A percentile compares a stretch with the other conserved stretches of the same genome.
These are phyloP conservation scores for Yamadazyma atlantica DNA, from an alignment of 1,139 yeast genomes.

Conservation along the genomic window DNA sequence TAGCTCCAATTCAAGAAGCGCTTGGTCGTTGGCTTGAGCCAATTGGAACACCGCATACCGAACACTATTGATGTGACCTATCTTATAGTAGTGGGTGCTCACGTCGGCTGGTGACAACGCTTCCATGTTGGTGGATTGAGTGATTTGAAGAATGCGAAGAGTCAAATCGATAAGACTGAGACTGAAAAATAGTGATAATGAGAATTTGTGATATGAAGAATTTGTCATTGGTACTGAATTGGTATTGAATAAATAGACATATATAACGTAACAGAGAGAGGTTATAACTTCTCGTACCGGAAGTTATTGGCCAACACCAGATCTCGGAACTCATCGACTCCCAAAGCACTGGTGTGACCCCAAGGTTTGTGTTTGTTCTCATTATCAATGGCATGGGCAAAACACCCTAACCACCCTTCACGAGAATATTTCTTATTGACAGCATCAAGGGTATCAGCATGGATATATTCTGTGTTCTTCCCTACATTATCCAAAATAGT, in stretches of 20 bases:
- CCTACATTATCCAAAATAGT: conserved; percentile 43
- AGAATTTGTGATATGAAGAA: too few relatives aligned
- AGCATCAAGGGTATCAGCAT: conserved; percentile 29
- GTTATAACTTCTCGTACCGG: conserved; percentile 20
- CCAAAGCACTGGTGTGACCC: conserved; percentile 40
- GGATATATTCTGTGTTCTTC: conserved; percentile 28
- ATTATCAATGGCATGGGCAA: conserved; percentile 35
- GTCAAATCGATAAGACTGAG: too few relatives aligned
- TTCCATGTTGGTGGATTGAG: conserved; percentile 17
- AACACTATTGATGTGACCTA: conserved; percentile 37
- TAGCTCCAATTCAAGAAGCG: conserved; percentile 60
- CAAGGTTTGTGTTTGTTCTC: conserved; percentile 24
- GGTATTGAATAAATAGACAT: background rate
- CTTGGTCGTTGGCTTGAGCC: conserved; percentile 31
- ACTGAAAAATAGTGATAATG: too few relatives aligned
- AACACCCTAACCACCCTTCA: conserved; percentile 35
- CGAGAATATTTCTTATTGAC: conserved; percentile 28
- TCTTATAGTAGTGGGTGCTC: conserved; percentile 40
- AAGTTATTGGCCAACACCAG: conserved; percentile 29
- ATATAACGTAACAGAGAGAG: too few relatives aligned
- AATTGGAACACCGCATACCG: conserved; percentile 25
- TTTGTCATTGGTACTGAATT: too few relatives aligned
- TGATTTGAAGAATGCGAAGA: background rate
- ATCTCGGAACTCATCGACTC: conserved; percentile 29
- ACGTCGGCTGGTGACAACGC: conserved; percentile 25